Percentiles rank a stretch among this genome's conserved stretches.
phyloP scores from a whole-genome alignment of 208 protist genomes.

The Trypanosomatidae sp. region DNA sequence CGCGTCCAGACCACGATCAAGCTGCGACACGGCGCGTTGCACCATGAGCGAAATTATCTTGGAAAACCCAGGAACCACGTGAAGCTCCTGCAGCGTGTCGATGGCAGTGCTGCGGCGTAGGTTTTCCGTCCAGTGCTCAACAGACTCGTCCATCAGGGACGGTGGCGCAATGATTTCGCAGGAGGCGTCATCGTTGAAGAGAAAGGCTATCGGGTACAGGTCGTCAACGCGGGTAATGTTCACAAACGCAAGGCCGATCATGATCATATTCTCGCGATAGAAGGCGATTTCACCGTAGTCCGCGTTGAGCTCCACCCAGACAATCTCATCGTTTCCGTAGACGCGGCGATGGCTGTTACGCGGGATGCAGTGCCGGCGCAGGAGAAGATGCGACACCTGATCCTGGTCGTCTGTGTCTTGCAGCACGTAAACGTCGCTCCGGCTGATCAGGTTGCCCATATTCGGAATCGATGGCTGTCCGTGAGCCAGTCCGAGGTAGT shows the following conservation, averaged over 20 bases:
- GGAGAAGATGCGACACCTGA: constrained; percentile 78
- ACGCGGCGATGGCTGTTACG: constrained; percentile 72
- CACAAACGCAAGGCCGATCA: constrained; percentile 86
- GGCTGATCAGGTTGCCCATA: constrained; percentile 71
- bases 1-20: constrained; percentile 66
- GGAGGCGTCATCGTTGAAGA: constrained; percentile 87
- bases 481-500: constrained; percentile 84
- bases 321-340: constrained; percentile 82
- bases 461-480: constrained; percentile 66
- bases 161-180: constrained; percentile 81
- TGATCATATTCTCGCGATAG: constrained; percentile 81
- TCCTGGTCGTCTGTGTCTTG: constrained; percentile 90
- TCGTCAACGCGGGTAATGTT: constrained; percentile 74
- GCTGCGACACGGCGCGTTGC: constrained; percentile 54
- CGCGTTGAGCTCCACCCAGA: constrained; percentile 90
- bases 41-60: constrained; percentile 64
- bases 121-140: constrained; percentile 47
- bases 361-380: constrained; percentile 76
- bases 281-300: constrained; percentile 85
- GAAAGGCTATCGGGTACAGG: constrained; percentile 86
- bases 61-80: constrained; percentile 65
- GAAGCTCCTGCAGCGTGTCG: constrained; percentile 78
- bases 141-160: constrained; percentile 43
- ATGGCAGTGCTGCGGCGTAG: constrained; percentile 75
- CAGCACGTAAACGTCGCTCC: constrained; percentile 81